These are phyloP conservation scores for Claviceps sp. DNA, from an alignment of 2,329 filamentous ascomycete genomes.

Conservation along the genomic window DNA sequence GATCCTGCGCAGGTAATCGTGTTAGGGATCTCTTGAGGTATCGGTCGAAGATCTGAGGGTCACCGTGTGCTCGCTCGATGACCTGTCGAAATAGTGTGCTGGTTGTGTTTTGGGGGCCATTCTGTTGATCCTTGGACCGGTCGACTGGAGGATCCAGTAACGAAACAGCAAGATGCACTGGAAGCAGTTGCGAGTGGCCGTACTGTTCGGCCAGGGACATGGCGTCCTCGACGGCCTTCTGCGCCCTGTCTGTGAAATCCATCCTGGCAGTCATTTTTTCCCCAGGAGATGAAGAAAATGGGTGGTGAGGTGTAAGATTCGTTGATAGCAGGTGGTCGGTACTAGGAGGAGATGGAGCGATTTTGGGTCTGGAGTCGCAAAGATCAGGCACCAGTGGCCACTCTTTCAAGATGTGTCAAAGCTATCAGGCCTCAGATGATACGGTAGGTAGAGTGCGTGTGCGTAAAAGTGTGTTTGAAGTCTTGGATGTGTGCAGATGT, in stretches of 20 bases:
- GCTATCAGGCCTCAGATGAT: too few relatives aligned
- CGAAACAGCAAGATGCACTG: constrained; percentile 76
- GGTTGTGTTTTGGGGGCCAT: constrained; percentile 48
- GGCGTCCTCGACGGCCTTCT: constrained; percentile 80
- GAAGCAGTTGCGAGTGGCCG: constrained; percentile 78
- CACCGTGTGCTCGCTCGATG: constrained; percentile 83
- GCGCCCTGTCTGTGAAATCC: constrained; percentile 89
- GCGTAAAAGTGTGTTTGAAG: too few relatives aligned
- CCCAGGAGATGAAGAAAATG: neutral
- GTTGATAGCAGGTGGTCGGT: too few relatives aligned
- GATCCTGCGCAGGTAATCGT: constrained; percentile 84
- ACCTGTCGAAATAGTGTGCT: constrained; percentile 88
- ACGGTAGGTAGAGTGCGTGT: neutral
- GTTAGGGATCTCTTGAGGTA: constrained; percentile 85
- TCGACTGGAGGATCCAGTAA: constrained; percentile 65
- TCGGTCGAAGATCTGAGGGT: constrained; percentile 77
- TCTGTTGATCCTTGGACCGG: constrained; percentile 72
- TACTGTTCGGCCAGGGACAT: constrained; percentile 82
- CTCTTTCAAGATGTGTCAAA: too few relatives aligned
- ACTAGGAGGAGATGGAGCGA: too few relatives aligned
- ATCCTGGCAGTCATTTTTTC: constrained; percentile 58
- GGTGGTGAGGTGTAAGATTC: too few relatives aligned
- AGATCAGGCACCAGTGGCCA: too few relatives aligned
- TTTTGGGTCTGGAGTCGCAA: too few relatives aligned
- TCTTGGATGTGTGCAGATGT: neutral